Conservation (phyloP, 441 rosid species). For the Rhodomyrtus psidioides region DNA sequence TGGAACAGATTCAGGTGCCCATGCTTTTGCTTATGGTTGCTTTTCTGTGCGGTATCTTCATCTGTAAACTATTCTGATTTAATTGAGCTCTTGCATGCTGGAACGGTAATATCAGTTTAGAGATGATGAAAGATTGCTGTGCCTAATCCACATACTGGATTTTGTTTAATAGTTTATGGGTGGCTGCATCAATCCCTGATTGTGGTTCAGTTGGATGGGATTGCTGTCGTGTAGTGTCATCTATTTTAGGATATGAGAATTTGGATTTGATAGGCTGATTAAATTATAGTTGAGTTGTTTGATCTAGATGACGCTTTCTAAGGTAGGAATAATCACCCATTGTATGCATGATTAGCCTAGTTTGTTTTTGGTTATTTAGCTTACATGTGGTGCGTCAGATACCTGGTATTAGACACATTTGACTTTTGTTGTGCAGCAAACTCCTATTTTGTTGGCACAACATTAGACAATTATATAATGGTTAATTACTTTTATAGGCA, state of each 20-base stretch:
- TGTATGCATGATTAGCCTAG: neutral
- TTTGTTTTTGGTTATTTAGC: neutral
- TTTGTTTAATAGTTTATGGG: neutral
- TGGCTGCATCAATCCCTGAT: neutral
- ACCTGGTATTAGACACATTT: neutral
- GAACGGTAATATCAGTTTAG: neutral
- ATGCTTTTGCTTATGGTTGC: neutral
- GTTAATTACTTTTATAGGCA: constrained; percentile 24
- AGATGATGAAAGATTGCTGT: neutral
- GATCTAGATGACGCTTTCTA: neutral
- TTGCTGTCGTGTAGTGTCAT: neutral
- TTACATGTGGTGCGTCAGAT: neutral
- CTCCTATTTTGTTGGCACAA: neutral
- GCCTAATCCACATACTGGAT: neutral
- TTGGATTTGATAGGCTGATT: neutral
- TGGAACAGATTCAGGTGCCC: constrained; percentile 82
- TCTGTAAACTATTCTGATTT: neutral
- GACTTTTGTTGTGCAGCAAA: neutral
- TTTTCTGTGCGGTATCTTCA: neutral
- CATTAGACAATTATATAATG: neutral
- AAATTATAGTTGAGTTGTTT: neutral
- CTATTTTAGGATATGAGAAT: neutral
- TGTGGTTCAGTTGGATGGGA: neutral
- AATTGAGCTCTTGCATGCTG: neutral
- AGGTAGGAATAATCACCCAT: neutral